phyloP scores from a whole-genome alignment of 306 rosid species.

The Cicer pinnatifidum region DNA sequence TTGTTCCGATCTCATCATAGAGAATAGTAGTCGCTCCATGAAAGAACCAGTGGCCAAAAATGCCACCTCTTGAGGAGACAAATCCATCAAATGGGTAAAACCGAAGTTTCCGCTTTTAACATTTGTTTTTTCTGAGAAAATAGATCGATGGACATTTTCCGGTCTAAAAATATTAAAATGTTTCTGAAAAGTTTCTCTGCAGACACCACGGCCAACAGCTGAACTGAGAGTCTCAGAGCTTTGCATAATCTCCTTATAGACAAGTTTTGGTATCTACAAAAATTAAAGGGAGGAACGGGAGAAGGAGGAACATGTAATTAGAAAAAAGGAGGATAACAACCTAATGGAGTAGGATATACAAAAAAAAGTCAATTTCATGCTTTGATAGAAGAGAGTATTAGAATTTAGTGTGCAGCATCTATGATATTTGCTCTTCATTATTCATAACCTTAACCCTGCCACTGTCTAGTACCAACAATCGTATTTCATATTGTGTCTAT shows the following conservation, averaged over 20 bases:
- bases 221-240: conserved; percentile 61
- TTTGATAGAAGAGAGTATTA: conserved; percentile 16
- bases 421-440: conserved; percentile 14
- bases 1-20: conserved; percentile 72
- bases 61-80: conserved; percentile 81
- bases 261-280: conserved; percentile 81
- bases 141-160: conserved; percentile 70
- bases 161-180: conserved; percentile 74
- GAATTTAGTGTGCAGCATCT: conserved; percentile 7
- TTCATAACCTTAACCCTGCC: conserved; percentile 16
- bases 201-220: conserved; percentile 59
- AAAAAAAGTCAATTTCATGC: conserved; percentile 19
- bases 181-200: conserved; percentile 64
- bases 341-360: neutral
- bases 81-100: conserved; percentile 82
- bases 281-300: neutral
- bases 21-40: conserved; percentile 77
- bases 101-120: conserved; percentile 75
- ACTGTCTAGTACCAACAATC: conserved; percentile 7
- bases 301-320: neutral
- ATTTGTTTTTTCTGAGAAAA: conserved; percentile 55
- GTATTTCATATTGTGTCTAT: neutral
- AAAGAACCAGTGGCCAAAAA: conserved; percentile 79
- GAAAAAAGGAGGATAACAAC: conserved; percentile 12
- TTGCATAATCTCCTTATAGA: conserved; percentile 64